Percentiles rank a stretch among this genome's conserved stretches.
Evolutionary conservation across 208 protist genomes (phyloP).

Genomic region (Wallacemonas collosoma): DNA sequence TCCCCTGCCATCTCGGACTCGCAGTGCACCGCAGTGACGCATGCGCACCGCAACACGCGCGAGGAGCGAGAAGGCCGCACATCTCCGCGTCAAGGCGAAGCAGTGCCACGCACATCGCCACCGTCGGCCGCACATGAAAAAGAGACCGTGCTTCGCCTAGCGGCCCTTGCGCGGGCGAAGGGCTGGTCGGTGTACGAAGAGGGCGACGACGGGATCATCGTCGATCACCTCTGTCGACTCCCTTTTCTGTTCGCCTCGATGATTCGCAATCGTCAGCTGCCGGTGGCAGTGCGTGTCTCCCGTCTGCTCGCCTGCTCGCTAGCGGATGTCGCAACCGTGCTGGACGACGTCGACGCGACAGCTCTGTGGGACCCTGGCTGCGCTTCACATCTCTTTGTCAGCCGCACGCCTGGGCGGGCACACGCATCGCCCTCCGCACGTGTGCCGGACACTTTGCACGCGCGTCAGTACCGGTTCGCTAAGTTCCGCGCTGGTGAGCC

Average conservation of each 20-base stretch:
- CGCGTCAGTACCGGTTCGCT: constrained; percentile 34
- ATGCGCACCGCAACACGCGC: no score
- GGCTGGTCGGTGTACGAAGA: constrained; percentile 28
- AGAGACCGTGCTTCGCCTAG: constrained; percentile 11
- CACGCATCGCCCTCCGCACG: background rate
- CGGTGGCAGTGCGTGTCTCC: constrained; percentile 32
- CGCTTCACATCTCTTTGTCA: background rate
- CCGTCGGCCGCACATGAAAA: background rate
- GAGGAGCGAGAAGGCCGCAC: no score
- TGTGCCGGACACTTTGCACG: background rate
- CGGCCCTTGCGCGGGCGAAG: constrained; percentile 19
- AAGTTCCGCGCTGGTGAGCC: constrained; percentile 3
- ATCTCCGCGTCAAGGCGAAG: no score
- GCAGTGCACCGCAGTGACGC: no score
- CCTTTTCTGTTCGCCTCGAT: constrained; percentile 19
- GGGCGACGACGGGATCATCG: background rate
- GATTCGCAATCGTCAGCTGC: background rate
- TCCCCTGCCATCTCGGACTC: no score
- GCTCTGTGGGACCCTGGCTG: background rate
- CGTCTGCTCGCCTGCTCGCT: constrained; percentile 24
- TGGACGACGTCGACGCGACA: constrained; percentile 4
- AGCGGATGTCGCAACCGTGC: constrained; percentile 9
- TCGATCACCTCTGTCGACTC: constrained; percentile 25
- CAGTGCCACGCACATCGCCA: no score
- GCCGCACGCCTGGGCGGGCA: background rate